Evolutionary conservation across 495 filamentous ascomycete species (phyloP), one percentile per base, ranked within the genome.

Genomic region (Penicillium samsonianum): DNA sequence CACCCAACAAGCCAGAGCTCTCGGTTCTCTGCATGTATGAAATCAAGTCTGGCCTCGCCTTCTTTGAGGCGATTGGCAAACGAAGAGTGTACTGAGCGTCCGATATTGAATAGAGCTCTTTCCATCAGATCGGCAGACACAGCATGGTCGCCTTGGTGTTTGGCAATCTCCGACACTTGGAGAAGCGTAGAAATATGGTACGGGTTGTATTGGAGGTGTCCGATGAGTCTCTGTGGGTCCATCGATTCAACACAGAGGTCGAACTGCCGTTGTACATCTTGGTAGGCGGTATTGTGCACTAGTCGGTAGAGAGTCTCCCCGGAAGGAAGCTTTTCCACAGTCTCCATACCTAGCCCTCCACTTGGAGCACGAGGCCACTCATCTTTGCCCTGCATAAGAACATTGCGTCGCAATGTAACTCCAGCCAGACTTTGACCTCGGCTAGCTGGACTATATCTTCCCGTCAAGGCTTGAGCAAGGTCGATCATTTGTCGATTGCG

Each of bases 101-200:
- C 94, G 65, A 99, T 94, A 30, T 89, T 90, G 75, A 96, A 98
- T 11, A 99, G 80, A 2, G 93, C 92, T 33, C 94, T 81, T 72
- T 98, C 94, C 49, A 96, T 84, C 9, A 97, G 82, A 62, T 98
- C 94, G 23, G 90, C 87, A 2, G 93, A 84, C 3, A 91, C 82
- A 4, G 91, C 84, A 61, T 91, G 85, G 66, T 98, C 93, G 33
- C 89, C 81, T 65, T 96, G 89, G 42, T 96, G 89, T 67, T 91
- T 90, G 19, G 91, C 91, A 43, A 97, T 88, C 69, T 92, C 91
- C 51, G 91, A 95, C 20, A 94, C 91, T 69, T 96, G 92, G 42
- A 97, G 85, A 9, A 98, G 83, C 2, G 92, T 94, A 0, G 92
- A 93, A 58, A 98, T 85, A 65, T 98, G 92, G 67, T 97, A 98